These are phyloP conservation scores for Chrysanthemum seticuspe DNA, from an alignment of 129 eudicot species.

Conservation along the genomic window DNA sequence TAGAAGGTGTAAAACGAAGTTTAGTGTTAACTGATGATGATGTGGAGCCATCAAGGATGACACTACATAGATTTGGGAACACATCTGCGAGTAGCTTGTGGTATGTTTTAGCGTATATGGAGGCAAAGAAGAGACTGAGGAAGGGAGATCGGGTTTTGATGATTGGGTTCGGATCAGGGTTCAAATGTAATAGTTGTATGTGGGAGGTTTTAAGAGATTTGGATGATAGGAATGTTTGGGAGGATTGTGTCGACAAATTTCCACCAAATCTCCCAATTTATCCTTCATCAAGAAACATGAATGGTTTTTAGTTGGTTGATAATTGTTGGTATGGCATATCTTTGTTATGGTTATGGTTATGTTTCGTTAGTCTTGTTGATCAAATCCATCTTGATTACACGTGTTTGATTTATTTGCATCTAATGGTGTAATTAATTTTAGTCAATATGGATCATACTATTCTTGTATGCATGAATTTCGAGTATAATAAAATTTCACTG, in stretches of 20 bases:
- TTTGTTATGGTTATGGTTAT: too few relatives aligned
- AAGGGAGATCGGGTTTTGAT: constrained; percentile 48
- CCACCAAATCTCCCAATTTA: constrained; percentile 39
- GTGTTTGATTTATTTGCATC: too few relatives aligned
- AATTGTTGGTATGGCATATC: too few relatives aligned
- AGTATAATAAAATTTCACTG: too few relatives aligned
- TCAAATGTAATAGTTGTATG: constrained; percentile 49
- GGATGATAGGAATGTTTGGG: constrained; percentile 52
- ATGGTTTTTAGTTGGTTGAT: constrained; percentile 22
- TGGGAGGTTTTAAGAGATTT: constrained; percentile 54
- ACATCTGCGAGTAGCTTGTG: constrained; percentile 55
- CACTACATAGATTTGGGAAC: constrained; percentile 52
- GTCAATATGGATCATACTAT: too few relatives aligned
- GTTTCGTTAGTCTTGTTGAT: too few relatives aligned
- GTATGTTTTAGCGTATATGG: constrained; percentile 63
- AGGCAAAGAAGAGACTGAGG: constrained; percentile 47
- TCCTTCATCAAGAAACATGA: constrained; percentile 54
- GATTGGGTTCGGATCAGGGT: constrained; percentile 57
- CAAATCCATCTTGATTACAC: too few relatives aligned
- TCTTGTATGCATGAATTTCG: too few relatives aligned
- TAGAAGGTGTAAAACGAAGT: constrained; percentile 37
- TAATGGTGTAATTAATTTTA: too few relatives aligned
- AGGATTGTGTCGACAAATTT: constrained; percentile 43
- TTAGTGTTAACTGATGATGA: constrained; percentile 40
- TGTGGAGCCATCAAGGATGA: constrained; percentile 55